Conservation (phyloP, 306 rosid species). For the Ochetophila trinervis region DNA sequence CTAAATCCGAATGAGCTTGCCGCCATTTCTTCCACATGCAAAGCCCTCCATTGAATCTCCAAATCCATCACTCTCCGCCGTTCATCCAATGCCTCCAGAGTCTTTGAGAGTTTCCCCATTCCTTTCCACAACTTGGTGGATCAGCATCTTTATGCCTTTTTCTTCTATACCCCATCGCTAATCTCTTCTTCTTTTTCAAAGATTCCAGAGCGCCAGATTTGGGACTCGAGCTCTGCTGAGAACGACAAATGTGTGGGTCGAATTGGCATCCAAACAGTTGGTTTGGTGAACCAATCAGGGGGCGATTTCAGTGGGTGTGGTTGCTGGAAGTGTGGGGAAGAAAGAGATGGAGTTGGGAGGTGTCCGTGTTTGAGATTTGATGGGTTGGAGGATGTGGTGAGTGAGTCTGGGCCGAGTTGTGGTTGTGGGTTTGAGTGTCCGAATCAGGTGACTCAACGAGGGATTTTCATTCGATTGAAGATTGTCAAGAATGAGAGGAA, state of each 20-base stretch:
- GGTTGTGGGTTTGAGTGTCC: slow-evolving; percentile 52
- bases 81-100: slow-evolving; percentile 58
- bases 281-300: slow-evolving; percentile 40
- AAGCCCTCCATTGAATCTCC: slow-evolving; percentile 35
- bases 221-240: slow-evolving; percentile 48
- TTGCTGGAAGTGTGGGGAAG: slow-evolving; percentile 41
- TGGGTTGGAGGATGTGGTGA: slow-evolving; percentile 42
- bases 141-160: slow-evolving; percentile 46
- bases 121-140: slow-evolving; percentile 49
- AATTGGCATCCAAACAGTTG: slow-evolving; percentile 19
- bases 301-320: slow-evolving; percentile 42
- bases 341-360: slow-evolving; percentile 4
- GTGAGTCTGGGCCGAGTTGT: slow-evolving; percentile 69
- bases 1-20: slow-evolving; percentile 61
- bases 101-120: slow-evolving; percentile 50
- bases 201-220: slow-evolving; percentile 41
- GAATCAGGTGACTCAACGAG: no score
- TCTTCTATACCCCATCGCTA: slow-evolving; percentile 58
- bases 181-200: slow-evolving; percentile 17
- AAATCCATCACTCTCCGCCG: slow-evolving; percentile 47
- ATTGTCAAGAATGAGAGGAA: no score
- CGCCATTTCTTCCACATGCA: slow-evolving; percentile 48
- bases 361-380: slow-evolving; percentile 50
- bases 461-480: no score
- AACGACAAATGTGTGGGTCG: no score